Percentiles rank a stretch among this genome's conserved stretches.
Conservation (phyloP, 768 basidiomycete species). For the Coprinopsis strossmayeri region DNA sequence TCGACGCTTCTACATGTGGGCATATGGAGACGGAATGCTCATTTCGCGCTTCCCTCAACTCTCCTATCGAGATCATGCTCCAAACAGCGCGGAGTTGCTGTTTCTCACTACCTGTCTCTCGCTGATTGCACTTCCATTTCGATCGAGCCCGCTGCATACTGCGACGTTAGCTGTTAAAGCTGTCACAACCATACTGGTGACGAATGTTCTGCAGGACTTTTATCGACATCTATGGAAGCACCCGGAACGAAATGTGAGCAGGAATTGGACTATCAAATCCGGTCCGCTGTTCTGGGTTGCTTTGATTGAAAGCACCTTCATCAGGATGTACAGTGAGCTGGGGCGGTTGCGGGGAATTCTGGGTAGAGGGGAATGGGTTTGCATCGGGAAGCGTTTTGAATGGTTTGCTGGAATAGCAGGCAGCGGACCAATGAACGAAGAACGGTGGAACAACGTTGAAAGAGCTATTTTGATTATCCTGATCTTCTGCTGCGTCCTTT, state of each 20-base stretch:
- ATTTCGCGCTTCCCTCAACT: slow-evolving; percentile 40
- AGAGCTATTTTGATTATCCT: slow-evolving; percentile 8
- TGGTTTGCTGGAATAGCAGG: slow-evolving; percentile 44
- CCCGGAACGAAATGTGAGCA: slow-evolving; percentile 21
- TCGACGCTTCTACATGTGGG: slow-evolving; percentile 53
- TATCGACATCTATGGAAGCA: slow-evolving; percentile 42
- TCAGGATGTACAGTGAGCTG: slow-evolving; percentile 45
- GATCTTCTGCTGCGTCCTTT: neutral
- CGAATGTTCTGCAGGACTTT: slow-evolving; percentile 42
- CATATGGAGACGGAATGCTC: slow-evolving; percentile 48
- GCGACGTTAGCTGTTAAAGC: slow-evolving; percentile 9
- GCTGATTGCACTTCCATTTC: slow-evolving; percentile 14
- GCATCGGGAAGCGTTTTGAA: slow-evolving; percentile 41
- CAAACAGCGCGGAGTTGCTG: slow-evolving; percentile 44
- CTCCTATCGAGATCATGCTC: slow-evolving; percentile 37
- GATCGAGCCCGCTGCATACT: neutral
- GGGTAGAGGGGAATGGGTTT: slow-evolving; percentile 31
- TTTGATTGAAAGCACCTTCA: slow-evolving; percentile 41
- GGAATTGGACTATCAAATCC: slow-evolving; percentile 23
- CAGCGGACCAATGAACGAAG: slow-evolving; percentile 35
- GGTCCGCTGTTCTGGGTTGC: slow-evolving; percentile 34
- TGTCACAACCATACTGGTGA: slow-evolving; percentile 17
- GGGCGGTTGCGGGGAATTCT: slow-evolving; percentile 41
- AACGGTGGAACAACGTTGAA: slow-evolving; percentile 34
- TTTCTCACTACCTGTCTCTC: slow-evolving; percentile 18